Percentiles rank a stretch among this genome's conserved stretches.
Evolutionary conservation across 305 asterid species (phyloP).

Genomic region (Solanum hybrid): DNA sequence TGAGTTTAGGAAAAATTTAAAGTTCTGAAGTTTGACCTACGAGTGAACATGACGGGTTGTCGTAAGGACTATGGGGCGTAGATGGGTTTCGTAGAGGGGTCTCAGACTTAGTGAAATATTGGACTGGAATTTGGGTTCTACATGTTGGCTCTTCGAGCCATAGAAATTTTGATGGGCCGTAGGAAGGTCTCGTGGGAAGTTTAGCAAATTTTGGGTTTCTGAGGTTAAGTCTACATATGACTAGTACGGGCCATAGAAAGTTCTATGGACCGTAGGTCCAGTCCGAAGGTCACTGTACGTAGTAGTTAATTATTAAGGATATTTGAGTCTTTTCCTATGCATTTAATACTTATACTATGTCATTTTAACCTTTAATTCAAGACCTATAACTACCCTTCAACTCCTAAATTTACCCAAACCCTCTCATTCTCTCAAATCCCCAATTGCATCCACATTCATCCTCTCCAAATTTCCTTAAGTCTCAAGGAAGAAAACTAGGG

Average conservation of each 20-base stretch:
- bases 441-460: neutral
- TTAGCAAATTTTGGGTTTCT: neutral
- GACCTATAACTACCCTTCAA: neutral
- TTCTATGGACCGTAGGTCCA: neutral
- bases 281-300: neutral
- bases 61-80: neutral
- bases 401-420: neutral
- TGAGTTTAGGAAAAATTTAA: neutral
- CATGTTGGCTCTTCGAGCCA: neutral
- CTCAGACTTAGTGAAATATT: neutral
- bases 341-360: too few species aligned
- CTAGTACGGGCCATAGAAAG: neutral
- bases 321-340: neutral
- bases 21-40: neutral
- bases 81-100: neutral
- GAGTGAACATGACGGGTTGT: neutral
- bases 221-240: neutral
- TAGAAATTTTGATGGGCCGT: neutral
- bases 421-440: neutral
- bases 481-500: neutral
- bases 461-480: neutral
- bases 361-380: neutral
- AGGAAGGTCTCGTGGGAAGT: neutral
- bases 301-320: neutral
- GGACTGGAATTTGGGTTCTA: neutral